phyloP scores from a whole-genome alignment of 805 yeast species.

The Yamadazyma laniorum region DNA sequence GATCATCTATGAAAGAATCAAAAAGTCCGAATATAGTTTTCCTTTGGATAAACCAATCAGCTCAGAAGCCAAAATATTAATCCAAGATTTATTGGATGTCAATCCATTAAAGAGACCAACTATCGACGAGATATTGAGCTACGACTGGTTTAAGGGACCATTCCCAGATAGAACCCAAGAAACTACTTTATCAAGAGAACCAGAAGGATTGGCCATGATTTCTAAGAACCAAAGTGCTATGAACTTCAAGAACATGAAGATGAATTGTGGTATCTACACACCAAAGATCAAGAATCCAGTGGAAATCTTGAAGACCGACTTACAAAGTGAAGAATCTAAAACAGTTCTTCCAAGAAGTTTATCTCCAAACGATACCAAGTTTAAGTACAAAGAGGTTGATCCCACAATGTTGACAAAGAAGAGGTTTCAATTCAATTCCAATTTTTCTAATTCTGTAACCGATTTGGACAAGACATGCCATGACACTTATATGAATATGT shows the following conservation, averaged over 20 bases:
- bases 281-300: constrained; percentile 60
- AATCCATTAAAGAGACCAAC: constrained; percentile 83
- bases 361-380: constrained; percentile 89
- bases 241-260: constrained; percentile 67
- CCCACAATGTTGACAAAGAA: constrained; percentile 27
- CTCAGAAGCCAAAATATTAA: constrained; percentile 68
- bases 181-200: constrained; percentile 60
- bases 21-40: constrained; percentile 72
- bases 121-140: constrained; percentile 71
- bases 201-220: constrained; percentile 53
- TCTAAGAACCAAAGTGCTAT: constrained; percentile 59
- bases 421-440: constrained; percentile 39
- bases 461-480: constrained; percentile 35
- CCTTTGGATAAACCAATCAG: constrained; percentile 72
- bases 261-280: constrained; percentile 59
- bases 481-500: constrained; percentile 39
- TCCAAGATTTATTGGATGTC: constrained; percentile 68
- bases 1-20: constrained; percentile 88
- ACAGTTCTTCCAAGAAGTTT: constrained; percentile 81
- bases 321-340: constrained; percentile 65
- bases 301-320: constrained; percentile 65
- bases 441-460: constrained; percentile 37
- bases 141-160: constrained; percentile 83
- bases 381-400: constrained; percentile 75
- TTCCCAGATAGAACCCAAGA: constrained; percentile 73